Evolutionary conservation across 306 rosid species (phyloP), one percentile per base, ranked within the genome.

Genomic region (Benincasa hispida): DNA sequence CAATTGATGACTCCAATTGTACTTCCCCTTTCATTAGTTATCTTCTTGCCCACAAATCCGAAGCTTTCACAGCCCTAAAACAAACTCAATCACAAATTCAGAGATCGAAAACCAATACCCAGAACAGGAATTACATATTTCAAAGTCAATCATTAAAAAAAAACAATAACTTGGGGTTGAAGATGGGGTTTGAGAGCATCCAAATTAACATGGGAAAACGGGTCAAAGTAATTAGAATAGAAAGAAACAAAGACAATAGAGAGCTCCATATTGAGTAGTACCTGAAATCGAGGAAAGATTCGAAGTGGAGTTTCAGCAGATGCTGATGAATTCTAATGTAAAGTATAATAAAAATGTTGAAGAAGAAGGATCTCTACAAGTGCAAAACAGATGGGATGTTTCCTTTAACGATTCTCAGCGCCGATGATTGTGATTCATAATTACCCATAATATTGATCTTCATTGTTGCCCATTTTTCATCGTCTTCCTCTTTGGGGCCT

Each of bases 1-100:
- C 54, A 83, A 80, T 77, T 42, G 83, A 75, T 68, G 96, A 84
- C 63, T 85, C 92, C 66, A 95, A 92, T 84, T 95, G 97, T 25
- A 95, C 97, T 83, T 95, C 99, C 78, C 93, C 87, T 67, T 85
- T 82, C 99, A 95, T 93, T 65, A 89, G 60, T 74, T n/a, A 75
- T 69, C 77, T 59, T 83, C 47, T 77, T 32, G 22, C 18, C 76
- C 42, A 45, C 39, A 83, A 69, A 6, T n/a, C 22, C 10, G 17
- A 67, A 74, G 42, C 79, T 76, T 58, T 47, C 61, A 57, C 81
- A 84, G 80, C 82, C 88, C 90, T 86, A 81, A 50, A 76, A 81
- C 58, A 42, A 62, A 57, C 66, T 14, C 8, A 17, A 72, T 72
- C 39, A 9, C 41, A 72, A 48, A 72, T 45, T 70, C 76, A 72